Evolutionary conservation across 1,284 basidiomycete genomes (phyloP).

Genomic region (Kwoniella shivajii): DNA sequence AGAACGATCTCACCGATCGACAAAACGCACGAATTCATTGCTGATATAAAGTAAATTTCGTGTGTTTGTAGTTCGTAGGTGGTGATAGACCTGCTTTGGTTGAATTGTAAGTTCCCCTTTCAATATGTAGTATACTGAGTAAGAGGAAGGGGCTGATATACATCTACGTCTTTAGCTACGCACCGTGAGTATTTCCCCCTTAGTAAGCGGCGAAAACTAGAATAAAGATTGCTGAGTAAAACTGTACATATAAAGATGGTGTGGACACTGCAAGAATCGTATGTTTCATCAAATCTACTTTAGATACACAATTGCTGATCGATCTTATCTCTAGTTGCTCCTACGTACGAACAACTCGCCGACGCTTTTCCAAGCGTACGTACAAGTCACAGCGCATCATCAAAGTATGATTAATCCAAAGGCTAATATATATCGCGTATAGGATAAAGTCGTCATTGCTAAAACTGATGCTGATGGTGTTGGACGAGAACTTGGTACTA

Average conservation of each 20-base stretch:
- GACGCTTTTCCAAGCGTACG: constrained; percentile 67
- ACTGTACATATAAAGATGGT: constrained; percentile 40
- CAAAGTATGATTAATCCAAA: too few species aligned
- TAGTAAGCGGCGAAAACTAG: constrained; percentile 6
- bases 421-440: too few species aligned
- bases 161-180: constrained; percentile 30
- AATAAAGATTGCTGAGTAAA: background rate
- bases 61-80: constrained; percentile 58
- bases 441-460: constrained; percentile 81
- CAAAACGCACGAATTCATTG: background rate
- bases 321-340: constrained; percentile 66
- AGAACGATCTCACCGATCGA: constrained; percentile 20
- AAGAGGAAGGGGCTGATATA: constrained; percentile 4
- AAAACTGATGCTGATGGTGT: constrained; percentile 91
- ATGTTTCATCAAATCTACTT: constrained; percentile 8
- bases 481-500: constrained; percentile 60
- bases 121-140: background rate
- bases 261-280: constrained; percentile 57
- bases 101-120: constrained; percentile 71
- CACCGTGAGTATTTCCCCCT: constrained; percentile 38
- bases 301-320: constrained; percentile 46
- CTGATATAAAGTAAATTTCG: constrained; percentile 2
- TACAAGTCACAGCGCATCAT: too few species aligned
- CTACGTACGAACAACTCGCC: constrained; percentile 82
- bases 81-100: constrained; percentile 79